Conservation (phyloP, 2,329 filamentous ascomycete species). For the Aspergillus caelatus region DNA sequence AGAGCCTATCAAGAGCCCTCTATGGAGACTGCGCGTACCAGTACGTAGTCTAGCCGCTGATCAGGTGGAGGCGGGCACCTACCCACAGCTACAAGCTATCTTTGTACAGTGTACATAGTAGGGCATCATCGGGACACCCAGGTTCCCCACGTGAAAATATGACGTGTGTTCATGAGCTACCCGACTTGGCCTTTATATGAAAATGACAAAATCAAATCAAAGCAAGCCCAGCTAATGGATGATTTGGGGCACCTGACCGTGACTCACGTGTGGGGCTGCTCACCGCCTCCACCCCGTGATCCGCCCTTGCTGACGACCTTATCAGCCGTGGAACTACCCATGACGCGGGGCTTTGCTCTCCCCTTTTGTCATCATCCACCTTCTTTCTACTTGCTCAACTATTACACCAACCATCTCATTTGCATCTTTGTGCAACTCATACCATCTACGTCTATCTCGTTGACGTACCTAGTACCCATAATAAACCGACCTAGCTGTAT, state of each 20-base stretch:
- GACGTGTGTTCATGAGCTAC: neutral
- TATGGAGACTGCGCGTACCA: neutral
- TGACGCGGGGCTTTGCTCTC: constrained; percentile 31
- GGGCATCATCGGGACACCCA: neutral
- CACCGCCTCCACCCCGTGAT: constrained; percentile 31
- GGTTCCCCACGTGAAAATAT: constrained; percentile 12
- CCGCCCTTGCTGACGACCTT: constrained; percentile 19
- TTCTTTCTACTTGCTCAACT: constrained; percentile 19
- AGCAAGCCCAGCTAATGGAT: neutral
- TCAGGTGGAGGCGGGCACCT: constrained; percentile 21
- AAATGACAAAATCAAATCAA: neutral
- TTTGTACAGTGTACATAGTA: neutral
- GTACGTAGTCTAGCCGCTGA: constrained; percentile 16
- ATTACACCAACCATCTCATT: constrained; percentile 32
- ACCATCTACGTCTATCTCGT: constrained; percentile 24
- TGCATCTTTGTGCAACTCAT: constrained; percentile 11
- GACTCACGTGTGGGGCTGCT: constrained; percentile 28
- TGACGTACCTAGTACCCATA: constrained; percentile 8
- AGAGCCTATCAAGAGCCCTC: constrained; percentile 3
- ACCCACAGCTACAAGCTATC: neutral
- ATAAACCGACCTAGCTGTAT: neutral
- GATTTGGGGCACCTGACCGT: constrained; percentile 18
- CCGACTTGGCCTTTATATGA: neutral
- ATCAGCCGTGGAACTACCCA: constrained; percentile 22
- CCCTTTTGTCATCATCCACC: constrained; percentile 21